Evolutionary conservation across 1,284 basidiomycete genomes (phyloP).

Genomic region (Hypsizygus ulmarius): DNA sequence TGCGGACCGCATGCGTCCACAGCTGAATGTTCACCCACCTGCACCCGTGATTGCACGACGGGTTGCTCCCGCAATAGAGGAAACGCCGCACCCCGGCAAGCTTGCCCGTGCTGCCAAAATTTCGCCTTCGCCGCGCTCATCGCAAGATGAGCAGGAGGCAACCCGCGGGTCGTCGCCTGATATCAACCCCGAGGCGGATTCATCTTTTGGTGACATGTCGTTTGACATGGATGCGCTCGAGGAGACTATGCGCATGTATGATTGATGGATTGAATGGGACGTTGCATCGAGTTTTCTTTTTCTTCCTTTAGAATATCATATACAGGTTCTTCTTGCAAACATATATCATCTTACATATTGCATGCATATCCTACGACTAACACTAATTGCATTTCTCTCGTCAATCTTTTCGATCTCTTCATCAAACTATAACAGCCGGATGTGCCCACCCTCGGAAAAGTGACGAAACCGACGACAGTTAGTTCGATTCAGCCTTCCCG

Average conservation of each 20-base stretch:
- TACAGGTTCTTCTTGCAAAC: background rate
- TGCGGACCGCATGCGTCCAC: background rate
- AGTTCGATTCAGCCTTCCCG: no score
- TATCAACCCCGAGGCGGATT: constrained; percentile 28
- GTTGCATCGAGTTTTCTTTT: background rate
- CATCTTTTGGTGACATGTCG: constrained; percentile 35
- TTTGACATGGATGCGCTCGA: constrained; percentile 40
- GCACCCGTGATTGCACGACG: constrained; percentile 5
- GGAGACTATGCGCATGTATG: constrained; percentile 36
- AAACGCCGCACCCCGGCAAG: background rate
- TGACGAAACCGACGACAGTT: no score
- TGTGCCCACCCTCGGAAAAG: no score
- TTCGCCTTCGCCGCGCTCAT: background rate
- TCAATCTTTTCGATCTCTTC: no score
- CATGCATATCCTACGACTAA: background rate
- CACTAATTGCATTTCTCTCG: no score
- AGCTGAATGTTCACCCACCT: constrained; percentile 3
- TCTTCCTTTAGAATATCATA: background rate
- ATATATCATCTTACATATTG: background rate
- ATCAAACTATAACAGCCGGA: no score
- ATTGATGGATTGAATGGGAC: constrained; percentile 23
- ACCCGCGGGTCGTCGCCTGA: constrained; percentile 5
- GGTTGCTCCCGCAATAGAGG: background rate
- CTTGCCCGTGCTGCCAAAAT: background rate
- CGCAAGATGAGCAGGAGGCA: background rate